These are phyloP conservation scores for Plectosphaerella sp. DNA, from an alignment of 2,329 filamentous ascomycete genomes.

Conservation along the genomic window DNA sequence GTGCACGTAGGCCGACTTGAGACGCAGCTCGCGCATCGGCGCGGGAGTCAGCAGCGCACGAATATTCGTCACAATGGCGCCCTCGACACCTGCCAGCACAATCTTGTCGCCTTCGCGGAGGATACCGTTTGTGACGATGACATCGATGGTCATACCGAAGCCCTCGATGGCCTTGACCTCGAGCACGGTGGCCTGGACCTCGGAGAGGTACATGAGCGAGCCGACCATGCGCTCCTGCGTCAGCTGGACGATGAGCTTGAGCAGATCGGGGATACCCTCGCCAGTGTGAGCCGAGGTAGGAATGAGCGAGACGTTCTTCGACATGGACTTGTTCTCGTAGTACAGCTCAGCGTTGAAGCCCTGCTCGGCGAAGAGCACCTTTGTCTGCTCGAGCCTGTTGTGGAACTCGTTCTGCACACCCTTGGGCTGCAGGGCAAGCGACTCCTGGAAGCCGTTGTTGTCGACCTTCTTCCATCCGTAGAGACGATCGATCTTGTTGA, in stretches of 20 bases:
- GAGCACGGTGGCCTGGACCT: conserved; percentile 95
- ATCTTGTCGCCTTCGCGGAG: conserved; percentile 91
- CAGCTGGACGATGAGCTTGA: conserved; percentile 87
- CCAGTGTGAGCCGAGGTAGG: conserved; percentile 98
- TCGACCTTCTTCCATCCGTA: conserved; percentile 99
- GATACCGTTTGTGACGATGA: conserved; percentile 93
- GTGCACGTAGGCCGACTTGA: conserved; percentile 96
- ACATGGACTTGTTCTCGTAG: conserved; percentile 98
- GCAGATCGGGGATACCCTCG: conserved; percentile 97
- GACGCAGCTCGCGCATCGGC: conserved; percentile 85
- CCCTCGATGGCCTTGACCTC: conserved; percentile 99
- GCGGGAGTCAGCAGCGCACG: conserved; percentile 90
- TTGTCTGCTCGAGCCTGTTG: conserved; percentile 85
- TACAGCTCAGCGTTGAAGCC: conserved; percentile 97
- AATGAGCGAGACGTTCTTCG: conserved; percentile 88
- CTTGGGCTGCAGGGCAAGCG: conserved; percentile 83
- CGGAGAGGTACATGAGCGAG: conserved; percentile 95
- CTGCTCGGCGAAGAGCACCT: conserved; percentile 91
- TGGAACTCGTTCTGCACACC: conserved; percentile 91
- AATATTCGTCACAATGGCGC: conserved; percentile 91
- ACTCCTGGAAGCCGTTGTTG: conserved; percentile 97
- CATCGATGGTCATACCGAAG: conserved; percentile 97
- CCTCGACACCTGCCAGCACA: conserved; percentile 93
- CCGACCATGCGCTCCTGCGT: conserved; percentile 97
- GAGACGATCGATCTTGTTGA: conserved; percentile 99